These are phyloP conservation scores for Colletotrichum destructivum DNA, from an alignment of 2,329 filamentous ascomycete genomes.

Conservation along the genomic window DNA sequence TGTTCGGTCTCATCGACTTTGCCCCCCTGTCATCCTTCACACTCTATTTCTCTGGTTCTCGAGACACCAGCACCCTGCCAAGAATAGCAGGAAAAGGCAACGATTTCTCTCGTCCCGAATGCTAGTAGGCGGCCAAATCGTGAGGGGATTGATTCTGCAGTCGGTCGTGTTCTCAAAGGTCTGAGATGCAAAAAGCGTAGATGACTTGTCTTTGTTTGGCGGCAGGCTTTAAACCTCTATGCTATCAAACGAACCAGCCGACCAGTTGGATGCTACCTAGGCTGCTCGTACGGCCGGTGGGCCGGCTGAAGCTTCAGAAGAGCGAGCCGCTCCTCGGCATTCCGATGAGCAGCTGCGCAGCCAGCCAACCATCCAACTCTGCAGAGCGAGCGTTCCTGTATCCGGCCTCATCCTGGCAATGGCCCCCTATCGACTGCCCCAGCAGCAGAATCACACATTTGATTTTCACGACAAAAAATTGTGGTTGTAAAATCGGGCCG, in stretches of 20 bases:
- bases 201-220: constrained; percentile 41
- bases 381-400: constrained; percentile 43
- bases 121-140: background rate
- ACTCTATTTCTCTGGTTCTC: background rate
- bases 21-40: constrained; percentile 12
- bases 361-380: constrained; percentile 24
- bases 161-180: constrained; percentile 21
- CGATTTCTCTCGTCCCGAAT: background rate
- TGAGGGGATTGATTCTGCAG: background rate
- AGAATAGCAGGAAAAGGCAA: background rate
- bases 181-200: constrained; percentile 24
- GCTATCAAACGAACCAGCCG: constrained; percentile 13
- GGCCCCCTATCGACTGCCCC: constrained; percentile 30
- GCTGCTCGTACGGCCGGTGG: constrained; percentile 13
- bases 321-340: constrained; percentile 18
- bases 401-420: constrained; percentile 34
- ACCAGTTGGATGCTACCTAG: background rate
- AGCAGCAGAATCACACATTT: constrained; percentile 37
- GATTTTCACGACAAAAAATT: constrained; percentile 38
- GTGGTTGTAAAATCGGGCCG: constrained; percentile 34
- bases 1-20: constrained; percentile 35
- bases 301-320: constrained; percentile 19
- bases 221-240: constrained; percentile 25
- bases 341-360: constrained; percentile 21
- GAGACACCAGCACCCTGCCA: constrained; percentile 18